Conservation (phyloP, 148 eudicot species). For the Camellia sinensis region DNA sequence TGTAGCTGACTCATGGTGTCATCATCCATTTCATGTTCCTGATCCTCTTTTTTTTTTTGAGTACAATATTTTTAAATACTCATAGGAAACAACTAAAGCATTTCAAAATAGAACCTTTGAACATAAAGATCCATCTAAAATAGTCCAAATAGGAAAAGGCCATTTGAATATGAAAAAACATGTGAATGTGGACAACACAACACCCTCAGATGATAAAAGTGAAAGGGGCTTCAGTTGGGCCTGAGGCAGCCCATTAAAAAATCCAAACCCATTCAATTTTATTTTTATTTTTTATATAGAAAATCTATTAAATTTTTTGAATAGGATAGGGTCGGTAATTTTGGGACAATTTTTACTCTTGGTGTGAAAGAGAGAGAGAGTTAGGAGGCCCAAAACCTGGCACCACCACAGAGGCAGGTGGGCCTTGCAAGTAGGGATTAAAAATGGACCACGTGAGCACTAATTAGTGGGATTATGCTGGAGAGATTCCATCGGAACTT, state of each 20-base stretch:
- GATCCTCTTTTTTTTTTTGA: not conserved
- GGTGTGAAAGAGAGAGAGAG: too few relatives aligned
- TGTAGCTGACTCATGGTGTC: not conserved
- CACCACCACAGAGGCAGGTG: not conserved
- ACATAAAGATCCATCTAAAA: too few relatives aligned
- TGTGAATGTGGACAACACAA: too few relatives aligned
- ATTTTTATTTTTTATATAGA: too few relatives aligned
- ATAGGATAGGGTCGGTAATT: too few relatives aligned
- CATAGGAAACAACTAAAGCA: not conserved
- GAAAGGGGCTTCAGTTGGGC: not conserved
- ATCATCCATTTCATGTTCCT: not conserved
- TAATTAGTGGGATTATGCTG: slow-evolving; percentile 10
- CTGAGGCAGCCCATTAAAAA: too few relatives aligned
- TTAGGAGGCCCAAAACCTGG: not conserved
- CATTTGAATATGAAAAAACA: not conserved
- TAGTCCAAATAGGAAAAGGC: not conserved
- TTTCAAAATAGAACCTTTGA: not conserved
- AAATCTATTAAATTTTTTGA: too few relatives aligned
- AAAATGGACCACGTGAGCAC: slow-evolving; percentile 15
- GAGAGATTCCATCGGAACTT: slow-evolving; percentile 13
- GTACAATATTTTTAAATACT: not conserved
- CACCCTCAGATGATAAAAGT: not conserved
- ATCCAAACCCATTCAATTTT: too few relatives aligned
- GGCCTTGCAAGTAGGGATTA: not conserved
- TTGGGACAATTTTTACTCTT: not conserved